Conservation (phyloP, 176 grass and related monocot genomes). For the Cymbopogon citratus region DNA sequence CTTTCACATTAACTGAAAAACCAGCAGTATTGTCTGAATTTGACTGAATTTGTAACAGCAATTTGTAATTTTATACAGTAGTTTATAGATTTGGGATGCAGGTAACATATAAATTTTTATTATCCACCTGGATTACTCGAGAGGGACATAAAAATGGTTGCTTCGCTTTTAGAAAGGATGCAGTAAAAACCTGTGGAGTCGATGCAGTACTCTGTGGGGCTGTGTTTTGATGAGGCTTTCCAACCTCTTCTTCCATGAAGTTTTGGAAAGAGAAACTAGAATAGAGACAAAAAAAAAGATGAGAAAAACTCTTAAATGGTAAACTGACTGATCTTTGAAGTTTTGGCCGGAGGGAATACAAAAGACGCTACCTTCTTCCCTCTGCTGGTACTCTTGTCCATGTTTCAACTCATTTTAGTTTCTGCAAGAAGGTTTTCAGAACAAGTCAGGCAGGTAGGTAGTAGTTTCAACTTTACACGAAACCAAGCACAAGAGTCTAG, state of each 20-base stretch:
- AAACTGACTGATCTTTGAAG: background rate
- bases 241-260: background rate
- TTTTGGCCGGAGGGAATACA: background rate
- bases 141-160: background rate
- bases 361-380: constrained; percentile 36
- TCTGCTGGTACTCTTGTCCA: constrained; percentile 30
- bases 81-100: background rate
- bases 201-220: background rate
- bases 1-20: constrained; percentile 31
- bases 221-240: background rate
- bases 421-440: constrained; percentile 3
- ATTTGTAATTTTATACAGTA: background rate
- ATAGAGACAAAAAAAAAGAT: no score
- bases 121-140: background rate
- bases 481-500: background rate
- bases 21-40: background rate
- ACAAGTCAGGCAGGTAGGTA: constrained; percentile 1
- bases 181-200: constrained; percentile 24
- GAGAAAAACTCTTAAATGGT: no score
- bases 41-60: background rate
- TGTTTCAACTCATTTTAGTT: background rate
- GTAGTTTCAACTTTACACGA: background rate
- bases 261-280: no score
- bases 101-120: background rate
- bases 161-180: background rate